Base-by-base conservation (phyloP, 1,139 yeast genomes). In the Saccharomyces hybrid region DNA sequence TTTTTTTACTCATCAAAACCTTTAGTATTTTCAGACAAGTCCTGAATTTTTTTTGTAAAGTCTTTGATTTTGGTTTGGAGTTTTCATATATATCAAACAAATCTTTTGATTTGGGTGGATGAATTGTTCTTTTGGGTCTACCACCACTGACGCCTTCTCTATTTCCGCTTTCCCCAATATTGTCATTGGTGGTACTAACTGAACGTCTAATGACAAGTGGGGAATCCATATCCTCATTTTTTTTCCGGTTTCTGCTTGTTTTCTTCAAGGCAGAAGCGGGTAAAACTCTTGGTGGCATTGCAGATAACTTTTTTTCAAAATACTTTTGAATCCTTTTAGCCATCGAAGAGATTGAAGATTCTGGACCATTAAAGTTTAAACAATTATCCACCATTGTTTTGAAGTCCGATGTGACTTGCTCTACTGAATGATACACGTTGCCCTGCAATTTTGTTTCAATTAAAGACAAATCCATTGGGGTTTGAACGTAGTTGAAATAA, bases 41-140 rank as follows among this genome's bases (percentile, higher is more conserved):
- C 65, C 93, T 79, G 66, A 93, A 79, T 71, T 91, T 97, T 11
- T 93, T 86, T 48, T 93, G 95, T 70, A 78, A 84, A 76, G 90
- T 93, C 80, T 93, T 91, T 72, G 88, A 87, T 60, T 95, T 82
- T 51, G 98, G 99, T 68, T 95, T 82, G 42, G 64, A 57, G 49
- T 61, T 65, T 66, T 89, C 97, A 65, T 89, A 89, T 3, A 96
- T 95, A 55, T 68, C 44, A 19, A 38, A 69, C 69, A 90, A 81
- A 70, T 93, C 98, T 68, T 89, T 89, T 16, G 97, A 88, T 66
- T 88, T 86, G 53, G 99, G 98, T 3, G 99, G 99, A 68, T 91
- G 97, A 52, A 93, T 89, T 64, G 89, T 95, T 62, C 99, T 82
- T 73, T 91, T 91, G 48, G 99, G 98, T 61, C 98, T 80, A 44